Conservation (phyloP, 306 rosid genomes). For the Biancaea sappan region DNA sequence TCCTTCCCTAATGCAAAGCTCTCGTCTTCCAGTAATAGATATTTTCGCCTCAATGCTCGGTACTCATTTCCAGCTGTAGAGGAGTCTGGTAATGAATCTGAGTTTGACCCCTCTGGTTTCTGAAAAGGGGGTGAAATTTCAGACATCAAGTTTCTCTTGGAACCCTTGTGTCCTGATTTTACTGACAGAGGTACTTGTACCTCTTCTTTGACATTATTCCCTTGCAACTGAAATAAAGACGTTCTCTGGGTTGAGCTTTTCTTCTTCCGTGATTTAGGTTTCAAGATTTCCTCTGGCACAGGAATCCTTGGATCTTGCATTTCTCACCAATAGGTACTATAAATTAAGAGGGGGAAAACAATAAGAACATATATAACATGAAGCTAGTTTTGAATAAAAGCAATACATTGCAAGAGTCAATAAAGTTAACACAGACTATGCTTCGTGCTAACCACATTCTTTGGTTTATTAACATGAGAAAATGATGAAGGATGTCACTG, state of each 20-base stretch:
- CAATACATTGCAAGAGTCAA: not conserved
- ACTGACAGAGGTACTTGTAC: slow-evolving; percentile 39
- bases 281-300: slow-evolving; percentile 53
- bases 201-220: slow-evolving; percentile 48
- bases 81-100: slow-evolving; percentile 81
- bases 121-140: slow-evolving; percentile 59
- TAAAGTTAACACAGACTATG: not conserved
- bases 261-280: slow-evolving; percentile 60
- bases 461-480: not conserved
- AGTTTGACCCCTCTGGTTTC: slow-evolving; percentile 79
- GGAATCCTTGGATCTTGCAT: slow-evolving; percentile 69
- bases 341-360: not conserved
- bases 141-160: slow-evolving; percentile 57
- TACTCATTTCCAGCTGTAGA: slow-evolving; percentile 74
- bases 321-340: slow-evolving; percentile 35
- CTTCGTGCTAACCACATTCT: not conserved
- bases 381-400: slow-evolving; percentile 1
- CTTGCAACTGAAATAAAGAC: slow-evolving; percentile 49
- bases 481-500: not conserved
- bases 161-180: slow-evolving; percentile 57
- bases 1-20: slow-evolving; percentile 70
- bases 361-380: not conserved
- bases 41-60: slow-evolving; percentile 74
- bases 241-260: slow-evolving; percentile 51
- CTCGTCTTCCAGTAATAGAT: slow-evolving; percentile 80